phyloP scores from a whole-genome alignment of 1,284 basidiomycete species.

The Ustilago lituana region DNA sequence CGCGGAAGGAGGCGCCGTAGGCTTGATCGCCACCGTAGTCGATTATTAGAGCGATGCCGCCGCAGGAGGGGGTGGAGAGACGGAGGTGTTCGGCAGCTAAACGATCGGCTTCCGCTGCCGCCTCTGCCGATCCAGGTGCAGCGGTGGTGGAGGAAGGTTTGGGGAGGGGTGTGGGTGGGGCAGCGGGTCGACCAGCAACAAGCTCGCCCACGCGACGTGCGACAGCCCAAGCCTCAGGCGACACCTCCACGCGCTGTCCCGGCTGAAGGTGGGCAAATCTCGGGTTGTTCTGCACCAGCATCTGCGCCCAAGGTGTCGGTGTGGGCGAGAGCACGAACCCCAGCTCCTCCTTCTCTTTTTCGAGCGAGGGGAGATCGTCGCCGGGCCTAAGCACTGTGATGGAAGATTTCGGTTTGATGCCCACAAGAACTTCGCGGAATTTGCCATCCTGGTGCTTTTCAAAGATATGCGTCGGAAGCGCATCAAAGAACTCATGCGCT shows the following conservation, averaged over 20 bases:
- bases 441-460: constrained; percentile 73
- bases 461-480: constrained; percentile 88
- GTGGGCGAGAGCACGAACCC: constrained; percentile 76
- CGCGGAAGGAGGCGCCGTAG: constrained; percentile 84
- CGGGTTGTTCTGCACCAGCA: constrained; percentile 67
- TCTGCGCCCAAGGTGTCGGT: constrained; percentile 75
- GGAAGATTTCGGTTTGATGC: constrained; percentile 65
- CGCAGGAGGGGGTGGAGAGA: constrained; percentile 61
- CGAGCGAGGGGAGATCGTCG: neutral
- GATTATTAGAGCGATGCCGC: constrained; percentile 83
- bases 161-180: constrained; percentile 1
- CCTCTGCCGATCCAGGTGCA: constrained; percentile 4
- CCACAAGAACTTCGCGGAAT: constrained; percentile 88
- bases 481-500: constrained; percentile 98
- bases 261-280: constrained; percentile 54
- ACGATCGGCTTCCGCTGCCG: constrained; percentile 33
- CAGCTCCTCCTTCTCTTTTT: constrained; percentile 66
- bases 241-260: constrained; percentile 63
- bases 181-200: constrained; percentile 52
- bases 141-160: neutral
- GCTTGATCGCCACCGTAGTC: constrained; percentile 86
- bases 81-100: constrained; percentile 11
- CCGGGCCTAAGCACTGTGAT: constrained; percentile 53
- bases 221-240: constrained; percentile 60
- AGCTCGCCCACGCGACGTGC: constrained; percentile 60